Base-by-base conservation (phyloP, 2,329 filamentous ascomycete species). In the Colletotrichum coccodes region DNA sequence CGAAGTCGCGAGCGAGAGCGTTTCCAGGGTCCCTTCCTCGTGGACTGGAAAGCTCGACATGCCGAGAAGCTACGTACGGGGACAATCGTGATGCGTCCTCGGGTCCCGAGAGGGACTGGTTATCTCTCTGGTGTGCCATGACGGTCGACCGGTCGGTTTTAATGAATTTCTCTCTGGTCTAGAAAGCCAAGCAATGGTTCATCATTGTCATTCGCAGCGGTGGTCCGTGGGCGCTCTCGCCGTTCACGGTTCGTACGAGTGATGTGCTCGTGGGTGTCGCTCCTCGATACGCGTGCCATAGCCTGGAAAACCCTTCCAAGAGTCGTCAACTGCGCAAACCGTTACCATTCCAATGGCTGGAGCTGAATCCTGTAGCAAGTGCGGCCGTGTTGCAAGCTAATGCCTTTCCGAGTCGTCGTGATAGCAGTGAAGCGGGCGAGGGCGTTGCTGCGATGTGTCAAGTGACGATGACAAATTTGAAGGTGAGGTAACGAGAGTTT, bases 11-110 rank as follows among this genome's bases (percentile, higher is more conserved):
- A 6, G 36, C 3, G 0, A 28, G n/a, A n/a, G 38, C 32, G 4
- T n/a, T 40, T 4, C 56, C 66, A 40, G 34, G 12, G 23, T 64
- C 64, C 28, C 54, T 60, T 7, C 49, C 61, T 21, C 61, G 53
- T 28, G 62, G 4, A 12, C 42, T 42, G 6, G 56, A 6, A 14
- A n/a, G 0, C 7, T 42, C 65, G 3, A 23, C 16, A 3, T 28
- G 8, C 5, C 16, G 44, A 7, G 44, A n/a, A 21, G 21, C 16
- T n/a, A 23, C 30, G 18, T 40, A 30, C 23, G 46, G 46, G 9
- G 40, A 21, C 42, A 40, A 23, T 9, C 21, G 56, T n/a, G 32
- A 21, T 16, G 30, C 14, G 7, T 47, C 42, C 5, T 28, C 23
- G 26, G 11, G 32, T 28, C 44, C 57, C 34, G 28, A 3, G 23